Conservation (phyloP, 2,329 filamentous ascomycete species). For the Boeremia exigua region DNA sequence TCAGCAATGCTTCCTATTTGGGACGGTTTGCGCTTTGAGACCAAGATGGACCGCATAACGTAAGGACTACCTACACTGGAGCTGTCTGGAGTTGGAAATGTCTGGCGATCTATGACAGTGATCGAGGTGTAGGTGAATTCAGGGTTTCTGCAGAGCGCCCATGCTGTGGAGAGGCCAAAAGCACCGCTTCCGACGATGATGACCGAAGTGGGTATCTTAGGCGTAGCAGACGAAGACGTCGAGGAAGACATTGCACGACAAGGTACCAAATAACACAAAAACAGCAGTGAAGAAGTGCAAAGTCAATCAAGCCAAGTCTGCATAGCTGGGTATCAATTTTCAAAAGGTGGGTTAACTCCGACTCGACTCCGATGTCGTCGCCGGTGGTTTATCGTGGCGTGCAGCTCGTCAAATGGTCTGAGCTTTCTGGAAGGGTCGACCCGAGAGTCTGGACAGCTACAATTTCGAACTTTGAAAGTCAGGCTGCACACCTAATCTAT, state of each 20-base stretch:
- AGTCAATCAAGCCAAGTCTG: neutral
- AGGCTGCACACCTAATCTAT: neutral
- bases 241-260: constrained; percentile 29
- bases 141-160: constrained; percentile 69
- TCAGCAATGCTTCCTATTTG: constrained; percentile 10
- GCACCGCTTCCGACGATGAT: constrained; percentile 60
- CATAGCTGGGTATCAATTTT: constrained; percentile 17
- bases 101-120: constrained; percentile 63
- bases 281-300: constrained; percentile 1
- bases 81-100: constrained; percentile 65
- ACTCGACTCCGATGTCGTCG: constrained; percentile 38
- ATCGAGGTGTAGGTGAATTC: constrained; percentile 58
- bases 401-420: constrained; percentile 6
- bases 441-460: constrained; percentile 12
- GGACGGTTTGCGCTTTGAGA: constrained; percentile 3
- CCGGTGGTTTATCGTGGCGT: constrained; percentile 22
- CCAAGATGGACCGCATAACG: neutral
- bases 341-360: constrained; percentile 9
- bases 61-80: constrained; percentile 53
- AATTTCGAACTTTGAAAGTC: neutral
- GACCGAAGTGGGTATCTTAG: constrained; percentile 50
- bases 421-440: constrained; percentile 2
- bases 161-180: constrained; percentile 69
- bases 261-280: constrained; percentile 3
- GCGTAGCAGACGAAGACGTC: neutral